phyloP scores from a whole-genome alignment of 169 alveolate species.

The Cryptosporidium sp. region DNA sequence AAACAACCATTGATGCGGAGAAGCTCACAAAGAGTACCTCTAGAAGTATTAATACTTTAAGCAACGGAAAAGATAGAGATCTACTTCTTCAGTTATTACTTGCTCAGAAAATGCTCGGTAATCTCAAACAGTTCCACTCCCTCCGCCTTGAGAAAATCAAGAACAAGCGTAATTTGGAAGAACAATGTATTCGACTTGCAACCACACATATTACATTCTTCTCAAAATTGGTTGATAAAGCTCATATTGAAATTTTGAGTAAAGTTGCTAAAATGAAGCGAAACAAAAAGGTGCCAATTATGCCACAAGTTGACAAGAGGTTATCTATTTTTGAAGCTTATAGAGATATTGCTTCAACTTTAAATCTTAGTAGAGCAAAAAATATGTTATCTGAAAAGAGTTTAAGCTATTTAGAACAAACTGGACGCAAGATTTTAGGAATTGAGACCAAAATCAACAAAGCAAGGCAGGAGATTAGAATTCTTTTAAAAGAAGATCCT shows the following conservation, averaged over 20 bases:
- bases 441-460: not conserved
- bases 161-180: not conserved
- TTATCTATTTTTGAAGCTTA: slow-evolving; percentile 13
- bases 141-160: slow-evolving; percentile 22
- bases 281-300: not conserved
- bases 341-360: slow-evolving; percentile 20
- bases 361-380: slow-evolving; percentile 2
- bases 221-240: not conserved
- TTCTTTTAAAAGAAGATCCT: not conserved
- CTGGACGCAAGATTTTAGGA: not conserved
- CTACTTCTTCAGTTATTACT: not conserved
- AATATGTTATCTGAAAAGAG: not conserved
- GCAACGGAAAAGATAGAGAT: not conserved
- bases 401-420: not conserved
- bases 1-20: not conserved
- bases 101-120: not conserved
- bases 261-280: not conserved
- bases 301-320: not conserved
- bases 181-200: slow-evolving; percentile 31
- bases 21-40: not conserved
- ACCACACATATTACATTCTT: slow-evolving; percentile 22
- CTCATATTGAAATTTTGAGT: not conserved
- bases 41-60: not conserved
- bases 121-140: slow-evolving; percentile 15
- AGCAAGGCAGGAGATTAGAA: slow-evolving; percentile 6